Conservation (phyloP, 176 grass and related monocot genomes). For the Dendrocalamus sinicus region DNA sequence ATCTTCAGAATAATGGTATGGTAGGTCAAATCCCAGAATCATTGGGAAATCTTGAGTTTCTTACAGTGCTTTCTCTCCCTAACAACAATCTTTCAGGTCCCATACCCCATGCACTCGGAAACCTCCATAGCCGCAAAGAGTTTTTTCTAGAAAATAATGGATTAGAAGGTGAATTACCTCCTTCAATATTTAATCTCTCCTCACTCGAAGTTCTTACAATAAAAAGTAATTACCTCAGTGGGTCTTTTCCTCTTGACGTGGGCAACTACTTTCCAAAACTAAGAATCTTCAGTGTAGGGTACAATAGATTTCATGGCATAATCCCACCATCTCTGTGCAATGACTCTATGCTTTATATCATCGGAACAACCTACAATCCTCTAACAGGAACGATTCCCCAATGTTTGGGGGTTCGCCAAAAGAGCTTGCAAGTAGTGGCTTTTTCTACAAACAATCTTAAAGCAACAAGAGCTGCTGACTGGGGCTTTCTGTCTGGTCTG, state of each 20-base stretch:
- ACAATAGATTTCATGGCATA: slow-evolving; percentile 35
- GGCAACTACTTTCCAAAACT: slow-evolving; percentile 18
- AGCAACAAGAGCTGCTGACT: slow-evolving; percentile 32
- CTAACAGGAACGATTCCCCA: slow-evolving; percentile 29
- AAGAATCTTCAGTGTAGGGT: background rate
- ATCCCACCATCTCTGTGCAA: slow-evolving; percentile 36
- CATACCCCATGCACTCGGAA: slow-evolving; percentile 33
- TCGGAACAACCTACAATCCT: background rate
- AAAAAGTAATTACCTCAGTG: slow-evolving; percentile 10
- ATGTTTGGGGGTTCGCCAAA: slow-evolving; percentile 28
- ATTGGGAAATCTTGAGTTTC: slow-evolving; percentile 26
- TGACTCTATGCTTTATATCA: slow-evolving; percentile 29
- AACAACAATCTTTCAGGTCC: slow-evolving; percentile 35
- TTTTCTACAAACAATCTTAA: slow-evolving; percentile 23
- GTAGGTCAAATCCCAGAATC: slow-evolving; percentile 25
- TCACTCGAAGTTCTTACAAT: background rate
- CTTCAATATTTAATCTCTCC: too few species aligned
- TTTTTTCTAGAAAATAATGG: too few species aligned
- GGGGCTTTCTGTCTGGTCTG: slow-evolving; percentile 34
- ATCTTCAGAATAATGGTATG: slow-evolving; percentile 28
- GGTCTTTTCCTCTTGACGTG: slow-evolving; percentile 23
- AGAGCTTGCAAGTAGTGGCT: background rate
- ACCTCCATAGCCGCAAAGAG: background rate
- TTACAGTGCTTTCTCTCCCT: background rate
- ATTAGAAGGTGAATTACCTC: too few species aligned